A percentile compares a stretch with the other conserved stretches of the same genome.
Evolutionary conservation across 2,329 filamentous ascomycete genomes (phyloP).

Genomic region (Fusarium guadeloupense): DNA sequence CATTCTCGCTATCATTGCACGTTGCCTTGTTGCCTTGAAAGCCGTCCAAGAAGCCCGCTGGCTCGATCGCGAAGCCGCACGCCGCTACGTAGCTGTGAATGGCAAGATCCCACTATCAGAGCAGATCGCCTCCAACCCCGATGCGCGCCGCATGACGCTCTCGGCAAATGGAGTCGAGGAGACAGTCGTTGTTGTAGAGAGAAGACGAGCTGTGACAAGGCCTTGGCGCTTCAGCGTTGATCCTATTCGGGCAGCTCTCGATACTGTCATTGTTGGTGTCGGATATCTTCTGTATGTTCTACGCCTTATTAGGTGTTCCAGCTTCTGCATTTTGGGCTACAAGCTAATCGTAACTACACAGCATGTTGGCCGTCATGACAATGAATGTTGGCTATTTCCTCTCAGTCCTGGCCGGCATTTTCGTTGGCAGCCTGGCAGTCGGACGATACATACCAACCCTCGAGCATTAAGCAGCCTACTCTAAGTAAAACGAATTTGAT

Average conservation of each 20-base stretch:
- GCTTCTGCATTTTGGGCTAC: neutral
- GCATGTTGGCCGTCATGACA: constrained; percentile 93
- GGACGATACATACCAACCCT: constrained; percentile 70
- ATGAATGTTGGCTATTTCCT: constrained; percentile 87
- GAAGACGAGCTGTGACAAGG: constrained; percentile 59
- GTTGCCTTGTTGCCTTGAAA: constrained; percentile 77
- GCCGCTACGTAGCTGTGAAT: constrained; percentile 79
- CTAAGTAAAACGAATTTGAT: too few species aligned
- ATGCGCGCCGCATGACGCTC: constrained; percentile 69
- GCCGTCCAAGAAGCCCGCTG: constrained; percentile 70
- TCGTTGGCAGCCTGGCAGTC: constrained; percentile 84
- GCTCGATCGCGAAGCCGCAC: constrained; percentile 75
- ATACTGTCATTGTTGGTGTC: constrained; percentile 77
- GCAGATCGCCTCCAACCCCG: constrained; percentile 65
- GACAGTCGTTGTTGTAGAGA: constrained; percentile 76
- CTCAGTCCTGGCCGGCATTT: constrained; percentile 80
- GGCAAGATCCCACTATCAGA: constrained; percentile 69
- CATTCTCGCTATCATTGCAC: constrained; percentile 74
- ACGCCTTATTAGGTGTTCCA: neutral
- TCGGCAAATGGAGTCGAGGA: constrained; percentile 84
- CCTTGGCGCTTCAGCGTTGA: constrained; percentile 88
- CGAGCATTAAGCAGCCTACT: constrained; percentile 53
- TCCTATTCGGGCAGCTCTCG: constrained; percentile 74
- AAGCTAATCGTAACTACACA: constrained; percentile 49
- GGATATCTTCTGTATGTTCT: constrained; percentile 84